Conservation (phyloP, 148 eudicot species). For the Arctostaphylos glauca region DNA sequence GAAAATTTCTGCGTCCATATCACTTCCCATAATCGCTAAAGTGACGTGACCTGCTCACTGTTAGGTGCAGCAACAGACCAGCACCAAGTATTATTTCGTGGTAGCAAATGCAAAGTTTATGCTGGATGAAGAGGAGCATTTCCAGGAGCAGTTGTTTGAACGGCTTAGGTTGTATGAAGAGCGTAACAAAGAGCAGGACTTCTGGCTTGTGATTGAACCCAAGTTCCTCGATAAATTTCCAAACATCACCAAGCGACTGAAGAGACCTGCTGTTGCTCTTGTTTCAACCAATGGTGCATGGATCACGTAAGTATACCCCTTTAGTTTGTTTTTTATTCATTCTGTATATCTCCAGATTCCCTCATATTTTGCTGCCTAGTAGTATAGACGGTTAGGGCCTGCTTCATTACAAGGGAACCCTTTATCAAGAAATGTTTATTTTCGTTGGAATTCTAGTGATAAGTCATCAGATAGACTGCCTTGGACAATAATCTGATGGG, state of each 20-base stretch:
- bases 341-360: neutral
- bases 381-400: neutral
- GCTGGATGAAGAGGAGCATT: slow-evolving; percentile 99
- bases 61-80: slow-evolving; percentile 47
- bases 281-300: slow-evolving; percentile 94
- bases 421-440: neutral
- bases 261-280: slow-evolving; percentile 96
- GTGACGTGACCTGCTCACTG: neutral
- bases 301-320: slow-evolving; percentile 71
- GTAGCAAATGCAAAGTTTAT: slow-evolving; percentile 98
- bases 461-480: neutral
- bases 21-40: neutral
- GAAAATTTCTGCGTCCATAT: neutral
- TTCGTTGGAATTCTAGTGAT: neutral
- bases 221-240: slow-evolving; percentile 90
- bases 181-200: slow-evolving; percentile 70
- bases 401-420: too few relatives aligned
- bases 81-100: slow-evolving; percentile 68
- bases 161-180: slow-evolving; percentile 61
- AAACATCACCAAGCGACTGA: slow-evolving; percentile 67
- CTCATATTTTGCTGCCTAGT: neutral
- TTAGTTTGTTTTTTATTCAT: slow-evolving; percentile 6
- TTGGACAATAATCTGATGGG: neutral
- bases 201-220: slow-evolving; percentile 98
- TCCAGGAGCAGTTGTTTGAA: slow-evolving; percentile 80